Base-by-base conservation (phyloP, 2,329 filamentous ascomycete genomes). In the Phaeosphaeria sp. region DNA sequence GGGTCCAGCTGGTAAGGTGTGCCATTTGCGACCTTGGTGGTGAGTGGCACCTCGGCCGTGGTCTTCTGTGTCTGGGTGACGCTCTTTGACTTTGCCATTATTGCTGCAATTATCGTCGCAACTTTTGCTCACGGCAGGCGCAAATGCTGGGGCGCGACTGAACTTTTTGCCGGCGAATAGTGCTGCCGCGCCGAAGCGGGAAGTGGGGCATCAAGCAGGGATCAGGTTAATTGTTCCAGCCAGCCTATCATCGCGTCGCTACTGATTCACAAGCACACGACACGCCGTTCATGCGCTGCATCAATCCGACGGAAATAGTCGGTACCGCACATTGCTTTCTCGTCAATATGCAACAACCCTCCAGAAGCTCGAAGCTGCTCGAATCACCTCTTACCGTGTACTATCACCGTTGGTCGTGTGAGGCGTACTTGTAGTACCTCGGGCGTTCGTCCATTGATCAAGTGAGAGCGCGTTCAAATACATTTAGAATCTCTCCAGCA, bases 1-100 rank as follows among this genome's bases (percentile, higher is more conserved):
- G 77, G 67, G 65, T 83, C 80, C 47, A 83, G 72, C 58, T 80
- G 74, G 67, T 80, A 80, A 11, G 77, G 77, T 17, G 73, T 69
- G 53, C 69, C 74, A 67, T 74, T 73, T 18, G 68, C 56, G 49
- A 64, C 66, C 64, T 75, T 78, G 43, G 73, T 77, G 39, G 76
- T 75, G 40, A 79, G 66, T 13, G 73, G 69, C 52, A 70, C 76
- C 51, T 75, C 71, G 24, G 65, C 61, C 36, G 65, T 67, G 60
- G 74, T 68, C 53, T 64, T 60, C 43, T 49, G 49, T 56, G 69
- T 67, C 54, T 68, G 73, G 1, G 61, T 60, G 13, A 69, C 54
- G 30, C 68, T 45, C 57, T 70, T 74, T 52, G 71, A 72, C 64
- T 64, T 72, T 21, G 73, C 68, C 73, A 77, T 77, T 59, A 59